Percentiles rank a stretch among this genome's conserved stretches.
Conservation (phyloP, 805 yeast species). For the Yamadazyma ubonensis region DNA sequence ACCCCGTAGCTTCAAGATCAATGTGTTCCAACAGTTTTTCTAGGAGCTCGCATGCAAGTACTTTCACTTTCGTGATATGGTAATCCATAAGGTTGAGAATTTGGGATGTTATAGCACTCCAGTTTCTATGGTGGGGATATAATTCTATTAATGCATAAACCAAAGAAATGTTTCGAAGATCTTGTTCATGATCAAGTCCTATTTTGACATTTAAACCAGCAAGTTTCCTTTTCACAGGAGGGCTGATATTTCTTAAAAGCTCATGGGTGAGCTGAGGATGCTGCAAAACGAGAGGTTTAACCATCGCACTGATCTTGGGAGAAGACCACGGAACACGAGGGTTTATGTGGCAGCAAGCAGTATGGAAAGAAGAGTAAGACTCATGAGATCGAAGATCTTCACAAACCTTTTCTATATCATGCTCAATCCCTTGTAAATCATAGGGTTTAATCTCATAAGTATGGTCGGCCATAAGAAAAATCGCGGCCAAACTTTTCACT, state of each 20-base stretch:
- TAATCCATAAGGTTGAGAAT: conserved; percentile 36
- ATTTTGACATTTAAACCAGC: conserved; percentile 10
- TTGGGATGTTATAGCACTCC: conserved; percentile 32
- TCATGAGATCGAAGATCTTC: neutral
- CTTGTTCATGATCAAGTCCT: conserved; percentile 4
- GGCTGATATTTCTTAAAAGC: conserved; percentile 4
- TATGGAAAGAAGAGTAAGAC: neutral
- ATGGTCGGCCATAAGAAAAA: too few relatives aligned
- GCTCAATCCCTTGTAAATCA: neutral
- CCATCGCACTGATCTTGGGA: neutral
- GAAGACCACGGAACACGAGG: conserved; percentile 8
- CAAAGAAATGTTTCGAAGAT: conserved; percentile 17
- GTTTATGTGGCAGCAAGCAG: conserved; percentile 3
- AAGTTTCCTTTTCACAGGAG: conserved; percentile 3
- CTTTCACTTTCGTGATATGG: conserved; percentile 27
- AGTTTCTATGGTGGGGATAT: conserved; percentile 14
- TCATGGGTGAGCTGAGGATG: conserved; percentile 1
- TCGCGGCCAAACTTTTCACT: too few relatives aligned
- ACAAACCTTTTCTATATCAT: neutral
- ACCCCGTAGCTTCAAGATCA: conserved; percentile 22
- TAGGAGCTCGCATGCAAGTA: conserved; percentile 19
- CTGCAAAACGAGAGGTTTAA: conserved; percentile 1
- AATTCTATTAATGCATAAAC: conserved; percentile 21
- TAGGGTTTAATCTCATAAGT: too few relatives aligned
- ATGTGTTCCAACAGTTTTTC: neutral